Percentiles rank a stretch among this genome's conserved stretches.
Evolutionary conservation across 2,329 filamentous ascomycete genomes (phyloP).

Genomic region (Aspergillus ibericus): DNA sequence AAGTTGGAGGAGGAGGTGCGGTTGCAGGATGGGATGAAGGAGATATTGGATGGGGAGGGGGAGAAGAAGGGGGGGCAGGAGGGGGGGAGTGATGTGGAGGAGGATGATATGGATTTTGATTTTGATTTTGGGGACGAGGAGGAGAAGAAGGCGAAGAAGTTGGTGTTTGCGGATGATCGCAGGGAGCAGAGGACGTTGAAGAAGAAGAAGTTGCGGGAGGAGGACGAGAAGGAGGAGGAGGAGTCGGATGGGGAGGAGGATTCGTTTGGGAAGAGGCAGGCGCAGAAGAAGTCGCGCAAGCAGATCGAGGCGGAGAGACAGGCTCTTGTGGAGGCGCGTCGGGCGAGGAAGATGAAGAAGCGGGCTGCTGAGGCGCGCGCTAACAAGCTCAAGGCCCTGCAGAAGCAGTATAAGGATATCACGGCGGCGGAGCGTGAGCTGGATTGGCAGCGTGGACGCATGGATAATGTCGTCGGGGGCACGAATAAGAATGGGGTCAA

Average conservation of each 20-base stretch:
- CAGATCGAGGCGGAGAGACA: slow-evolving; percentile 45
- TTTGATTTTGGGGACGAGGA: slow-evolving; percentile 22
- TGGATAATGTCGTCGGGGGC: slow-evolving; percentile 61
- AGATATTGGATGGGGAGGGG: slow-evolving; percentile 26
- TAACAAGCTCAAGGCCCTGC: slow-evolving; percentile 53
- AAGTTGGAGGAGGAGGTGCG: slow-evolving; percentile 48
- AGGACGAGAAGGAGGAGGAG: slow-evolving; percentile 23
- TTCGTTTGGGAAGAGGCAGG: slow-evolving; percentile 21
- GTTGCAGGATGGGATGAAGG: slow-evolving; percentile 42
- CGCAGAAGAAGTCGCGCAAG: slow-evolving; percentile 44
- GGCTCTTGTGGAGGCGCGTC: slow-evolving; percentile 38
- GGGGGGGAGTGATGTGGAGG: slow-evolving; percentile 23
- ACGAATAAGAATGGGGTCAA: slow-evolving; percentile 64
- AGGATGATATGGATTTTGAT: slow-evolving; percentile 22
- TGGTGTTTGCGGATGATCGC: slow-evolving; percentile 43
- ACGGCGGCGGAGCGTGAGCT: slow-evolving; percentile 56
- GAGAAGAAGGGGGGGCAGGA: slow-evolving; percentile 25
- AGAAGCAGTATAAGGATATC: slow-evolving; percentile 57
- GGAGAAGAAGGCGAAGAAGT: slow-evolving; percentile 31
- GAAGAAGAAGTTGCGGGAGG: slow-evolving; percentile 18
- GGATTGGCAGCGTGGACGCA: slow-evolving; percentile 60
- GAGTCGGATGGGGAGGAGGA: slow-evolving; percentile 27
- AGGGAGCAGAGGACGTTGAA: slow-evolving; percentile 35
- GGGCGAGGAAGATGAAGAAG: slow-evolving; percentile 49
- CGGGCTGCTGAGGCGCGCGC: slow-evolving; percentile 50